Evolutionary conservation across 2,329 filamentous ascomycete genomes (phyloP), one percentile per base, ranked within the genome.

Genomic region (Pseudogymnoascus sp.): DNA sequence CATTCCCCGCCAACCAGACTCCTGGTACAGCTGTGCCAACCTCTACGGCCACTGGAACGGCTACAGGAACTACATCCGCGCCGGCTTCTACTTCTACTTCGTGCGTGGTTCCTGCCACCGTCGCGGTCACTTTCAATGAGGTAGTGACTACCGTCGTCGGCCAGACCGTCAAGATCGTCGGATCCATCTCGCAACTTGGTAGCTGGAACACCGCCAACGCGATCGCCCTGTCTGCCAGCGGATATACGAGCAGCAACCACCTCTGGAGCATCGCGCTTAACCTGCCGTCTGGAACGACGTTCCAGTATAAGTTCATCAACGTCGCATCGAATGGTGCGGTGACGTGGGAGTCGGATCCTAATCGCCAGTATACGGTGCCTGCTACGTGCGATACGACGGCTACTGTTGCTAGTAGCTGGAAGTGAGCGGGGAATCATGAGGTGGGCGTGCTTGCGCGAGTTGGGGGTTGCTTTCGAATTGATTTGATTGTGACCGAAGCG

Each of bases 241-340:
- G 77, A n/a, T 91, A 90, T 71, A 85, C 83, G 0, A 68, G 74
- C 3, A 74, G 71, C 52, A 83, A 87, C 68, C 84, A 82, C 1
- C 66, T 88, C 6, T 91, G 88, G 88, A 79, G 76, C 59, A 78
- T 73, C 1, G 81, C 81, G 0, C 70, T 90, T 33, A 76, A 74
- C 2, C 72, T 91, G 21, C 73, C 77, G 0, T 77, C 83, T 0
- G 87, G 86, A 1, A 76, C 78, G 61, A 74, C 71, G 2, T 77
- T 90, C 45, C 69, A 85, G 75, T 90, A 89, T 73, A 90, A 90
- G 77, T 91, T 84, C 70, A 81, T 90, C 68, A 81, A 82, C 52
- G 79, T 86, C 41, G 77, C 78, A 63, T 69, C 74, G 0, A 79
- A 81, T 67, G 82, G 84, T 0, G 76, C 74, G 1, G 73, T 87